These are phyloP conservation scores for Pythium rishiriense DNA, from an alignment of 352 stramenopile genomes.

Conservation along the genomic window DNA sequence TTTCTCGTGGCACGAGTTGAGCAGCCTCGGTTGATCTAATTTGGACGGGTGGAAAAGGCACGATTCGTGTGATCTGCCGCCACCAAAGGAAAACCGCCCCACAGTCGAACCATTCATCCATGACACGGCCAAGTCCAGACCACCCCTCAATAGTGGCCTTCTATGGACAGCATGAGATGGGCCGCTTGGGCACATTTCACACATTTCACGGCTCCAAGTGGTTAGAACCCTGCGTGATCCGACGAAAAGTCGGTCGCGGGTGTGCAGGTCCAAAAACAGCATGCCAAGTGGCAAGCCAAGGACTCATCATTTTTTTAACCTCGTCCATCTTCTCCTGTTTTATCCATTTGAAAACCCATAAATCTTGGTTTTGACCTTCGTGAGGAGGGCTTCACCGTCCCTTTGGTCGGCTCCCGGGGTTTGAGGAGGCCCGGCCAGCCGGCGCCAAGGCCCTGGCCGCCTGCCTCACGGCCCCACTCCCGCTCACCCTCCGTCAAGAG, in stretches of 20 bases:
- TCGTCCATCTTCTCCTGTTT: too few relatives aligned
- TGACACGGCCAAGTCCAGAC: slow-evolving; percentile 7
- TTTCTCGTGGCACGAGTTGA: too few relatives aligned
- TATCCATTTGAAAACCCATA: neutral
- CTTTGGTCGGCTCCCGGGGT: neutral
- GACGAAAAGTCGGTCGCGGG: neutral
- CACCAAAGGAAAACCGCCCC: too few relatives aligned
- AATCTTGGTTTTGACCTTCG: neutral
- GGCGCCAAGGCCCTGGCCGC: neutral
- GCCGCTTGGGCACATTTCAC: slow-evolving; percentile 1
- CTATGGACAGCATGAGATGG: slow-evolving; percentile 1
- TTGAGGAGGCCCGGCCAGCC: slow-evolving; percentile 1
- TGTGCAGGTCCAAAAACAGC: neutral
- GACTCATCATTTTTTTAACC: neutral
- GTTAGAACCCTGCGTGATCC: neutral
- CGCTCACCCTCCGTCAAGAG: slow-evolving; percentile 16
- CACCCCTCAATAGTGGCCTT: slow-evolving; percentile 4
- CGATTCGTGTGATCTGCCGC: too few relatives aligned
- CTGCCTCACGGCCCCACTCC: slow-evolving; percentile 24
- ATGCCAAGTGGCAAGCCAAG: too few relatives aligned
- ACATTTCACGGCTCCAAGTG: neutral
- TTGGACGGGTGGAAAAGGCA: too few relatives aligned
- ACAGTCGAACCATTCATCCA: slow-evolving; percentile 1
- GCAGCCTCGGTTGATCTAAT: too few relatives aligned
- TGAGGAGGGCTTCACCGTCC: neutral